Percentiles rank a stretch among this genome's conserved stretches.
Evolutionary conservation across 2,329 filamentous ascomycete genomes (phyloP).

Genomic region (Ceratocystis variospora): DNA sequence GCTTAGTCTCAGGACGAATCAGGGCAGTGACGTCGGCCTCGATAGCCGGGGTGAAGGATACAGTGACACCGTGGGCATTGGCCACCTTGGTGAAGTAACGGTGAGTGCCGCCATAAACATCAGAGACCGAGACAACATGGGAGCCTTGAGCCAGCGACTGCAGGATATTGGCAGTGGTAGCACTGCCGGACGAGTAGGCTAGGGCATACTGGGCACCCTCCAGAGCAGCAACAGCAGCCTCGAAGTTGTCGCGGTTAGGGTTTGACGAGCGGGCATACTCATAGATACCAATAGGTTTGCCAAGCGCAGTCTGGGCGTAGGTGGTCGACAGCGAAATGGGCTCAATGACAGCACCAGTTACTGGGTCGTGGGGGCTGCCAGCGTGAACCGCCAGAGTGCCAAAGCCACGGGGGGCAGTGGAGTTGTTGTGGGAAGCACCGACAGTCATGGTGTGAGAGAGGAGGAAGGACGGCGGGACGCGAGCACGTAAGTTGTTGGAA

Average conservation of each 20-base stretch:
- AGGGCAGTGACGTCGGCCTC: constrained; percentile 74
- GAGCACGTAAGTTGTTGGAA: neutral
- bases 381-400: constrained; percentile 92
- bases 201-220: constrained; percentile 88
- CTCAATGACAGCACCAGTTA: constrained; percentile 90
- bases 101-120: constrained; percentile 96
- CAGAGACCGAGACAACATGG: constrained; percentile 90
- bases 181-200: constrained; percentile 86
- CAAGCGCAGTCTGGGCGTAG: constrained; percentile 80
- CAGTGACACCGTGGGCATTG: constrained; percentile 80
- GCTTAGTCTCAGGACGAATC: constrained; percentile 76
- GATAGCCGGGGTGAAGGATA: constrained; percentile 87
- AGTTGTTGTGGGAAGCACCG: constrained; percentile 21
- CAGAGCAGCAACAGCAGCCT: constrained; percentile 76
- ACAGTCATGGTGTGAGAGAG: constrained; percentile 11
- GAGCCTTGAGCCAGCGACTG: constrained; percentile 83
- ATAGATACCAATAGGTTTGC: constrained; percentile 73
- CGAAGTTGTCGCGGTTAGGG: constrained; percentile 91
- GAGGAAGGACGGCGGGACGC: neutral
- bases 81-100: constrained; percentile 98
- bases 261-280: constrained; percentile 92
- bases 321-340: constrained; percentile 93
- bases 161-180: constrained; percentile 82
- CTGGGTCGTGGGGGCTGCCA: constrained; percentile 76
- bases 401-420: constrained; percentile 65